Conservation (phyloP, 352 stramenopile species). For the Pythium dissimile region DNA sequence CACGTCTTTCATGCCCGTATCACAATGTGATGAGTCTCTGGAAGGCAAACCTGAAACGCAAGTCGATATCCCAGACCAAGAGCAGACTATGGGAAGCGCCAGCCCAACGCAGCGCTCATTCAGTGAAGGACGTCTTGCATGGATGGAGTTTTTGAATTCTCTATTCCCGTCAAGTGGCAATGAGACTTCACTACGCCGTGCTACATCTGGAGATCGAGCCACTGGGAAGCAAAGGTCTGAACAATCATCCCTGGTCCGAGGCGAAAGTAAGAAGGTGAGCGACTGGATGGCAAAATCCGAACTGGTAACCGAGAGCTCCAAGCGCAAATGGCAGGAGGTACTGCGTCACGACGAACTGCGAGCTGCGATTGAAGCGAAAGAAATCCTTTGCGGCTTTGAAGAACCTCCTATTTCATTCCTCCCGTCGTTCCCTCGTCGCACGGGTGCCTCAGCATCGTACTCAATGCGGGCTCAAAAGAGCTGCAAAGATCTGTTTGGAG, state of each 20-base stretch:
- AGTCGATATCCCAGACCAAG: neutral
- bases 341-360: conserved; percentile 69
- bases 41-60: neutral
- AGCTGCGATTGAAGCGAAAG: conserved; percentile 70
- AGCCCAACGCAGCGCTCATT: neutral
- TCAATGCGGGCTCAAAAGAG: conserved; percentile 62
- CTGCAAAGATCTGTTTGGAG: conserved; percentile 51
- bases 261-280: conserved; percentile 55
- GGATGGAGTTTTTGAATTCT: conserved; percentile 49
- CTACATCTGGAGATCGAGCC: neutral
- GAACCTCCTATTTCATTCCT: conserved; percentile 74
- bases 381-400: conserved; percentile 85
- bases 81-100: neutral
- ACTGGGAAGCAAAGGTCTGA: conserved; percentile 12
- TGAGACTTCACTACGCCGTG: neutral
- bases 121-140: conserved; percentile 20
- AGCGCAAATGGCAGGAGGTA: conserved; percentile 69
- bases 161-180: conserved; percentile 32
- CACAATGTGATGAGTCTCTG: neutral
- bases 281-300: conserved; percentile 63
- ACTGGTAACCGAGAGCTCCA: conserved; percentile 52
- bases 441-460: conserved; percentile 55
- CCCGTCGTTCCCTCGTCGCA: conserved; percentile 64
- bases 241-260: conserved; percentile 2
- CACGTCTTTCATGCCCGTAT: conserved; percentile 9